Percentiles rank a stretch among this genome's conserved stretches.
phyloP scores from a whole-genome alignment of 148 eudicot genomes.

The Beta vulgaris region DNA sequence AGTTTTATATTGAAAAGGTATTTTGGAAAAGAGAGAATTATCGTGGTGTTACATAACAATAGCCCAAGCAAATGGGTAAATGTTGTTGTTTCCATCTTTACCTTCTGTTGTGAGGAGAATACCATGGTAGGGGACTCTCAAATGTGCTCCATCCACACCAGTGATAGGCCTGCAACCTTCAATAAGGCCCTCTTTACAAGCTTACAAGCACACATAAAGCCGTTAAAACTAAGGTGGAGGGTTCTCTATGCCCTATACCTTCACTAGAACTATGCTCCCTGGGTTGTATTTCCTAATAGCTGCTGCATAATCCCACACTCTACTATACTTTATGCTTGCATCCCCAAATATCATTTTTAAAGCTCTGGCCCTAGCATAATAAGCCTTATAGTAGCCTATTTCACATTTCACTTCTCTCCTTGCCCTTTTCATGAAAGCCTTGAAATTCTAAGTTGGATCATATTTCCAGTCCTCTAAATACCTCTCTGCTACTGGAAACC shows the following conservation, averaged over 20 bases:
- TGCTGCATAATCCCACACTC: background rate
- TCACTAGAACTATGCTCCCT: background rate
- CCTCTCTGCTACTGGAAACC: background rate
- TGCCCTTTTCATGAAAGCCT: background rate
- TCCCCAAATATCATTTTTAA: background rate
- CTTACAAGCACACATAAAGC: background rate
- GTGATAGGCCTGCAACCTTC: background rate
- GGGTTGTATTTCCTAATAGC: background rate
- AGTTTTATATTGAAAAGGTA: too few species aligned
- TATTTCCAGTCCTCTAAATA: background rate
- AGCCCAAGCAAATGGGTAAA: background rate
- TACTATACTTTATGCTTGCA: background rate
- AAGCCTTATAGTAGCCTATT: background rate
- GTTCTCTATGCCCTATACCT: background rate
- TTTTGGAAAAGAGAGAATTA: too few species aligned
- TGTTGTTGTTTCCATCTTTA: constrained; percentile 2
- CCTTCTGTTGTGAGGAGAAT: background rate
- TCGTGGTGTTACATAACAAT: too few species aligned
- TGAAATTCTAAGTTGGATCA: background rate
- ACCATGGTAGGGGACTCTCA: background rate
- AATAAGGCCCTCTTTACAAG: background rate
- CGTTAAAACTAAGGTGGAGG: too few species aligned
- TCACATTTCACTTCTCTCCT: background rate
- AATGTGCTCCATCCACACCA: background rate
- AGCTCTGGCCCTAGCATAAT: background rate